Percentiles rank a stretch among this genome's conserved stretches.
These are phyloP conservation scores for Mycena haematopus DNA, from an alignment of 768 basidiomycete genomes.

Conservation along the genomic window DNA sequence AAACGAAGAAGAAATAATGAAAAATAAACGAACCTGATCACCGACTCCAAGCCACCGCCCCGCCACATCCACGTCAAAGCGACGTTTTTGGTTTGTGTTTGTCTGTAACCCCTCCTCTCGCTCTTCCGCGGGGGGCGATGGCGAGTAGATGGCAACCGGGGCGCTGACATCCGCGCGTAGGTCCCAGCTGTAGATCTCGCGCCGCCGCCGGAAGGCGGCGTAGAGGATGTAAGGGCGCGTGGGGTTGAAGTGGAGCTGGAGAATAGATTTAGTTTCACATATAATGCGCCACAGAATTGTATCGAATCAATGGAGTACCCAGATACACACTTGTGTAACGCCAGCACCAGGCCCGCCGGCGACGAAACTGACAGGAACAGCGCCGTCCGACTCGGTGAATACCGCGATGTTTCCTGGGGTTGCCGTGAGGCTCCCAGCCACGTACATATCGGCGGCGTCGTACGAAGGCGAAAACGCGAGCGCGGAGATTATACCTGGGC, in stretches of 20 bases:
- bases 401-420: constrained; percentile 65
- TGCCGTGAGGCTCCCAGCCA: constrained; percentile 77
- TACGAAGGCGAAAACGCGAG: constrained; percentile 75
- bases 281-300: background rate
- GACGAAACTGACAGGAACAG: constrained; percentile 65
- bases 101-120: constrained; percentile 13
- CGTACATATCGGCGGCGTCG: constrained; percentile 68
- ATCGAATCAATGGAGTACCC: background rate
- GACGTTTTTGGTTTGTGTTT: constrained; percentile 74
- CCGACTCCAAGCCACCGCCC: constrained; percentile 73
- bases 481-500: constrained; percentile 82
- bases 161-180: constrained; percentile 60
- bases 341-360: constrained; percentile 58
- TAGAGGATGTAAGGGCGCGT: constrained; percentile 73
- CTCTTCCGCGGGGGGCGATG: background rate
- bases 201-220: constrained; percentile 75
- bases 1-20: constrained; percentile 10
- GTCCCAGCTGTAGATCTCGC: constrained; percentile 78
- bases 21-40: constrained; percentile 58
- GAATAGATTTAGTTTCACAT: background rate
- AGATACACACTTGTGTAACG: constrained; percentile 56
- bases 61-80: constrained; percentile 77
- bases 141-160: constrained; percentile 48
- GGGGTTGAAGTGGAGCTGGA: constrained; percentile 81
- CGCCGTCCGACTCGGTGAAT: constrained; percentile 65